Conservation (phyloP, 73 alveolate species). For the Breviolum minutum region DNA sequence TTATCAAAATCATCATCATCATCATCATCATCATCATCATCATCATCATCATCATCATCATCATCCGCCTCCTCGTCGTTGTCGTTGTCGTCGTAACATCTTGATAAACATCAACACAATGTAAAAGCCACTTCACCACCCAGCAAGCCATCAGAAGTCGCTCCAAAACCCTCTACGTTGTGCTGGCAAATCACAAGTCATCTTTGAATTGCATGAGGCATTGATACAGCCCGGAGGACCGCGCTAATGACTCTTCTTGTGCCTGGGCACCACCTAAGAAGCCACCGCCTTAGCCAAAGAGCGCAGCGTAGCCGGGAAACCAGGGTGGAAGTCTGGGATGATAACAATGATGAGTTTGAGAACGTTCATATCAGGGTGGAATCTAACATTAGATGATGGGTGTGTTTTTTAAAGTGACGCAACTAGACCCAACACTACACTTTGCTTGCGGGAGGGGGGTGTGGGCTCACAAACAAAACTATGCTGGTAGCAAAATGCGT, state of each 20-base stretch:
- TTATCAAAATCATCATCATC: too few relatives aligned
- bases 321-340: background rate
- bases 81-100: too few relatives aligned
- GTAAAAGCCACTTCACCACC: too few relatives aligned
- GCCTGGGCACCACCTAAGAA: conserved; percentile 77
- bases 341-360: too few relatives aligned
- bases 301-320: background rate
- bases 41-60: background rate
- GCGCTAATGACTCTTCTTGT: conserved; percentile 79
- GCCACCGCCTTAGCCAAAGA: conserved; percentile 38
- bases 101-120: background rate
- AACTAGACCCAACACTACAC: too few relatives aligned
- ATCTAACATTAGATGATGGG: too few relatives aligned
- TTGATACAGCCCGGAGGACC: conserved; percentile 78
- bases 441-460: too few relatives aligned
- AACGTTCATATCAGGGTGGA: too few relatives aligned
- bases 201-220: conserved; percentile 55
- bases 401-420: too few relatives aligned
- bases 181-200: background rate
- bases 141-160: too few relatives aligned
- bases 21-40: background rate
- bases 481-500: too few relatives aligned
- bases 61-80: background rate
- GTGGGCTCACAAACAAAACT: too few relatives aligned
- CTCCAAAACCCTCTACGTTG: background rate